A percentile compares a stretch with the other conserved stretches of the same genome.
Evolutionary conservation across 2,329 filamentous ascomycete species (phyloP).

Genomic region (Colletotrichum salicis): DNA sequence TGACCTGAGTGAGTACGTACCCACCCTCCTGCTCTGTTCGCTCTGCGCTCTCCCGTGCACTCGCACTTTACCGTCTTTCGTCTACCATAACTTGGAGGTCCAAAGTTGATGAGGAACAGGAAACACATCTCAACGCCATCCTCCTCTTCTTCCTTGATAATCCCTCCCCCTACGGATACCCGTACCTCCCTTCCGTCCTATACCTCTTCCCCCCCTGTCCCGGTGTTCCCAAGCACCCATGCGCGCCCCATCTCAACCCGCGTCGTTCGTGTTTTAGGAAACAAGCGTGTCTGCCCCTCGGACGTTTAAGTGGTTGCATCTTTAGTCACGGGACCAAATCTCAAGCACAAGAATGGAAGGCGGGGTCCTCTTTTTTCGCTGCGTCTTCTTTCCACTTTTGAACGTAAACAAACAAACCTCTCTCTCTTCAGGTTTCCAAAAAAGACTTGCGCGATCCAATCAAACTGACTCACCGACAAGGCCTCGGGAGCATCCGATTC

Average conservation of each 20-base stretch:
- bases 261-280: conserved; percentile 14
- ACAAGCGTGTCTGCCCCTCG: conserved; percentile 6
- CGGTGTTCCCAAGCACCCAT: not conserved
- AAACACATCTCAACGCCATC: conserved; percentile 9
- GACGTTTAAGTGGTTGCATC: conserved; percentile 34
- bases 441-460: conserved; percentile 4
- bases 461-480: not conserved
- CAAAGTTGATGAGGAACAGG: conserved; percentile 12
- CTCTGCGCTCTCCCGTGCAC: not conserved
- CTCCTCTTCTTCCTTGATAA: not conserved
- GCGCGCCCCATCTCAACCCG: not conserved
- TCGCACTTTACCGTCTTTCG: not conserved
- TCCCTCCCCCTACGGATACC: not conserved
- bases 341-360: conserved; percentile 28
- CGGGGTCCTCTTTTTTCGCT: conserved; percentile 12
- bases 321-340: conserved; percentile 23
- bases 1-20: not conserved
- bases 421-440: not conserved
- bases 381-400: not conserved
- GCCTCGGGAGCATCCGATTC: conserved; percentile 26
- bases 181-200: not conserved
- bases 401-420: conserved; percentile 32
- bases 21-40: not conserved
- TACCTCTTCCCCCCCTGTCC: not conserved
- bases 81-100: not conserved